Percentiles rank a stretch among this genome's conserved stretches.
These are phyloP conservation scores for Umbelopsis sp. DNA, from an alignment of 192 early-diverging fungal species.

Conservation along the genomic window DNA sequence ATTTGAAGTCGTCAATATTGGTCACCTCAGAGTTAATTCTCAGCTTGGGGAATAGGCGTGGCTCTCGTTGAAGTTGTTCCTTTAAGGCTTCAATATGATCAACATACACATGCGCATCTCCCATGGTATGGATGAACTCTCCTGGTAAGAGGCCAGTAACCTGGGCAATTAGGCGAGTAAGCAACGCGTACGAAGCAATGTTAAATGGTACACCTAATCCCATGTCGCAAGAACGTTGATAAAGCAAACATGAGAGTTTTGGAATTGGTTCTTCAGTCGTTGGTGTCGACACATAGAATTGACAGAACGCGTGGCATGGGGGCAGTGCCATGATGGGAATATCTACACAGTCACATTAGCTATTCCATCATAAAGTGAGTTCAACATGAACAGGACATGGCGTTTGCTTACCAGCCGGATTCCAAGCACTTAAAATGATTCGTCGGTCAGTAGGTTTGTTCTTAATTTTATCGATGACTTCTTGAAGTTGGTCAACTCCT, in stretches of 20 bases:
- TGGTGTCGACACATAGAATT: conserved; percentile 88
- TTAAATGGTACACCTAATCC: conserved; percentile 99
- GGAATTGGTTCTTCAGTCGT: conserved; percentile 53
- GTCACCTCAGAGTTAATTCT: conserved; percentile 55
- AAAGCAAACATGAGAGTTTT: conserved; percentile 87
- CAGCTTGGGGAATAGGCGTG: conserved; percentile 82
- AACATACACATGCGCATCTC: conserved; percentile 93
- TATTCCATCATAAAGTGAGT: background rate
- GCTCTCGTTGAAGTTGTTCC: conserved; percentile 75
- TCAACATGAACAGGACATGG: background rate
- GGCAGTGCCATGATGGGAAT: conserved; percentile 90
- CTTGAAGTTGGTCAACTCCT: conserved; percentile 92
- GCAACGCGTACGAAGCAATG: conserved; percentile 93
- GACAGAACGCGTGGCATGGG: conserved; percentile 96
- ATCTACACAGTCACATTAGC: conserved; percentile 47
- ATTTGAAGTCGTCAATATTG: conserved; percentile 72
- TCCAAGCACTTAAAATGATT: conserved; percentile 97
- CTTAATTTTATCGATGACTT: conserved; percentile 85
- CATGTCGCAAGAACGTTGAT: conserved; percentile 95
- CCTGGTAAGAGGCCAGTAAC: conserved; percentile 82
- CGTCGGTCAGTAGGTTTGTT: conserved; percentile 86
- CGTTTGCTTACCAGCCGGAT: conserved; percentile 75
- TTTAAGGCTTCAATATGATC: conserved; percentile 89
- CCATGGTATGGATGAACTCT: conserved; percentile 90
- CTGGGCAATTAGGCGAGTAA: conserved; percentile 89